Conservation (phyloP, 768 basidiomycete genomes). For the Leccinum olivaceopallidum region DNA sequence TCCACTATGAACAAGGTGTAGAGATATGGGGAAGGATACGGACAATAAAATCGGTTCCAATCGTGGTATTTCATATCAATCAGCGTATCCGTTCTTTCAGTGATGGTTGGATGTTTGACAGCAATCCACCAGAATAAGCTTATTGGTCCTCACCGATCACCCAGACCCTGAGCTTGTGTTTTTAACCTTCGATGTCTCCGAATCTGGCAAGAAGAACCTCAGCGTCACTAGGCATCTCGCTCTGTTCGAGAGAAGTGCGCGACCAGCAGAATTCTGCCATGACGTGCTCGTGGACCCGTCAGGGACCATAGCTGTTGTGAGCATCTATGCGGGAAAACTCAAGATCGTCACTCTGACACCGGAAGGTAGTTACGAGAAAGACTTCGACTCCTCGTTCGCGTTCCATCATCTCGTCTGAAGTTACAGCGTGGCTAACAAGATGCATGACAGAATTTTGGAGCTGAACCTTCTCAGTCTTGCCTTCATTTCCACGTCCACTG, state of each 20-base stretch:
- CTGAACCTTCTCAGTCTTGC: slow-evolving; percentile 66
- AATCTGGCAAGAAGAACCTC: slow-evolving; percentile 36
- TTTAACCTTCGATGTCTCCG: slow-evolving; percentile 48
- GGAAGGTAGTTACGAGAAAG: slow-evolving; percentile 51
- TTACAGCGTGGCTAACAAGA: slow-evolving; percentile 5
- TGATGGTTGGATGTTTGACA: slow-evolving; percentile 12
- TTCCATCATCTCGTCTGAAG: not conserved
- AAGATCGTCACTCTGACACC: slow-evolving; percentile 57
- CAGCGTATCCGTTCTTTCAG: slow-evolving; percentile 2
- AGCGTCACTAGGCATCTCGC: slow-evolving; percentile 45
- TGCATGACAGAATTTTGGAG: slow-evolving; percentile 53
- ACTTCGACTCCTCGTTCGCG: slow-evolving; percentile 67
- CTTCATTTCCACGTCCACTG: slow-evolving; percentile 49
- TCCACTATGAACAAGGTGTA: slow-evolving; percentile 55
- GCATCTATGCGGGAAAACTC: slow-evolving; percentile 70
- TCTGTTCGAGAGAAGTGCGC: slow-evolving; percentile 56
- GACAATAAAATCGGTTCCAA: slow-evolving; percentile 53
- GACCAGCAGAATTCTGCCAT: slow-evolving; percentile 70
- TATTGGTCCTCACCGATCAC: slow-evolving; percentile 73
- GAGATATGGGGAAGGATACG: slow-evolving; percentile 73
- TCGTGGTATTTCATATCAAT: slow-evolving; percentile 41
- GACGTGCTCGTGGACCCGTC: slow-evolving; percentile 66
- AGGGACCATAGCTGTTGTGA: slow-evolving; percentile 59
- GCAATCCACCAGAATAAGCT: slow-evolving; percentile 39
- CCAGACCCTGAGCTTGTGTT: slow-evolving; percentile 74